Evolutionary conservation across 805 yeast genomes (phyloP).

Genomic region (Kuraishia borneana): DNA sequence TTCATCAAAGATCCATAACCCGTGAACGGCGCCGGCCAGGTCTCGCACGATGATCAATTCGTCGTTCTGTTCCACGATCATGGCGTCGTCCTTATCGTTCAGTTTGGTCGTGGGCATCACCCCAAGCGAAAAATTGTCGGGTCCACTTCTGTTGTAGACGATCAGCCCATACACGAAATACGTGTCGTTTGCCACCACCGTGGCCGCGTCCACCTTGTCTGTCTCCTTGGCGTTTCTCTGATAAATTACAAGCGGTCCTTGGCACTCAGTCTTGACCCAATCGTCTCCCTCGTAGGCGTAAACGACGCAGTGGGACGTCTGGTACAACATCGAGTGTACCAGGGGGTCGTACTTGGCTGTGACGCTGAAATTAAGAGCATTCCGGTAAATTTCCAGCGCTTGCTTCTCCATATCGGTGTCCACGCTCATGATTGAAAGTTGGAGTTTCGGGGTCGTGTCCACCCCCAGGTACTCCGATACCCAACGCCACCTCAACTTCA

Average conservation of each 20-base stretch:
- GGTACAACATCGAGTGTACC: constrained; percentile 53
- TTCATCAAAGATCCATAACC: constrained; percentile 68
- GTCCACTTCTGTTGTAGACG: constrained; percentile 54
- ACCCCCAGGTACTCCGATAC: too few species aligned
- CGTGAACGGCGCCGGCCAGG: constrained; percentile 59
- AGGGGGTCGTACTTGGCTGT: constrained; percentile 68
- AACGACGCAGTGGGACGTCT: constrained; percentile 62
- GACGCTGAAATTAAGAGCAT: constrained; percentile 64
- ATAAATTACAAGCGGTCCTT: constrained; percentile 61
- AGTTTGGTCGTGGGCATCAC: constrained; percentile 40
- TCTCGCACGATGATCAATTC: constrained; percentile 62
- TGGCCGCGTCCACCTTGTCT: constrained; percentile 14
- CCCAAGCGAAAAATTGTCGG: constrained; percentile 66
- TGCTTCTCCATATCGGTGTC: too few species aligned
- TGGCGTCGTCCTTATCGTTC: constrained; percentile 21
- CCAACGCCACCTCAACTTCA: too few species aligned
- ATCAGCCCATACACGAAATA: constrained; percentile 56
- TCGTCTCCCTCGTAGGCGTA: constrained; percentile 52
- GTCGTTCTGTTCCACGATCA: constrained; percentile 60
- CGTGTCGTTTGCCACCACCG: constrained; percentile 14
- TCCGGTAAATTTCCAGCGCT: constrained; percentile 51
- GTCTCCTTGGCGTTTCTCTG: constrained; percentile 29
- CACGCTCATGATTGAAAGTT: too few species aligned
- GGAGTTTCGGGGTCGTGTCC: too few species aligned
- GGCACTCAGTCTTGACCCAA: constrained; percentile 62